Evolutionary conservation across 2,329 filamentous ascomycete genomes (phyloP), one percentile per base, ranked within the genome.

Genomic region (Geosmithia putterillii): DNA sequence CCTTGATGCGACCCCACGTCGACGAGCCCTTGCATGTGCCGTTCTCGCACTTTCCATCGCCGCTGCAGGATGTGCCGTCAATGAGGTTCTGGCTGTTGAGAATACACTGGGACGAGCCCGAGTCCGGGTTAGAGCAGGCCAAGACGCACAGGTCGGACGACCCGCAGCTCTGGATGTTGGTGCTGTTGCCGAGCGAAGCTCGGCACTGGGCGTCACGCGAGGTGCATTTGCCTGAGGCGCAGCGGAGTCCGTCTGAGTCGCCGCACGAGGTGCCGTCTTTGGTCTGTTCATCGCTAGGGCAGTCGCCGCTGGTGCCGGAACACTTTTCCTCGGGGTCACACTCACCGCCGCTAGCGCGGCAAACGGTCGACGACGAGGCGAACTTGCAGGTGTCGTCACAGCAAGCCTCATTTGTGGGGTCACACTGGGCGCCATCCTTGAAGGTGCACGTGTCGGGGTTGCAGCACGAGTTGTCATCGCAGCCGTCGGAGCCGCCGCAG

Each of bases 221-320:
- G 3, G 92, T 98, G 62, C 92, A 98, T 63, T 96, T 90, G 12
- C 92, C 92, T 39, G 84, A 89, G 23, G 92, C 87, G 58, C 92
- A 98, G 25, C 76, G 65, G 25, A 96, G 73, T 2, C 76, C 75
- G 28, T 32, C 28, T 14, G 28, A 32, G 2, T 63, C 56, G 28
- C 86, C 87, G 57, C 92, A 98, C 17, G 64, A 63, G 4, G 75
- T 68, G 48, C 80, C 92, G 58, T 96, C 81, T 0, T 76, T 65
- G 41, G 79, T 69, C 51, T 78, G 83, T 42, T 68, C 52, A 59
- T 98, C 87, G 1, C 64, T 56, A 0, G 92, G 92, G 55, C 92
- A 98, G 36, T 72, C 68, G 14, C 85, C 77, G 8, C 73, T 70
- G 41, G 62, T 75, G 45, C 92, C 92, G 3, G 78, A 76, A 58